Evolutionary conservation across 495 filamentous ascomycete genomes (phyloP).

Genomic region (Penicillium dipodomyicola): DNA sequence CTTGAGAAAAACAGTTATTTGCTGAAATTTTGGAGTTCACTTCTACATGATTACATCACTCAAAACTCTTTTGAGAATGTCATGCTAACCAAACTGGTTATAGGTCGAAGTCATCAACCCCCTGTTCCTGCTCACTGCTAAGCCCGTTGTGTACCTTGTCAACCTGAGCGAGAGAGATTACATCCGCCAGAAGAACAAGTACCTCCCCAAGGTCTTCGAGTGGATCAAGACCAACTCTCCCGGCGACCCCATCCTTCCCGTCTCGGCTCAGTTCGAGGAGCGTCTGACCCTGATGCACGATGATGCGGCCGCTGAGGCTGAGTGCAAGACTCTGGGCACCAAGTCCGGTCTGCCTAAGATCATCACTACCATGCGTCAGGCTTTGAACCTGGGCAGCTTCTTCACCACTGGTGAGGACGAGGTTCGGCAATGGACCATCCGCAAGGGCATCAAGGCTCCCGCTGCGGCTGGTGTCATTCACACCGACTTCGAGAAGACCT

Average conservation of each 20-base stretch:
- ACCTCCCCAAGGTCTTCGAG: slow-evolving; percentile 84
- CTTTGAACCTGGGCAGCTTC: slow-evolving; percentile 86
- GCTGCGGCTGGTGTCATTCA: slow-evolving; percentile 98
- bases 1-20: slow-evolving; percentile 72
- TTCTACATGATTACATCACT: slow-evolving; percentile 11
- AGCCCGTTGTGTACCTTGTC: slow-evolving; percentile 95
- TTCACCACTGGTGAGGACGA: slow-evolving; percentile 98
- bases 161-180: slow-evolving; percentile 98
- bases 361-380: slow-evolving; percentile 89
- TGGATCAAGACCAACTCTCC: slow-evolving; percentile 90
- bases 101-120: slow-evolving; percentile 98
- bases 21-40: slow-evolving; percentile 45
- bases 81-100: slow-evolving; percentile 24
- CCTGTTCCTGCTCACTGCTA: slow-evolving; percentile 89
- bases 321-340: slow-evolving; percentile 84
- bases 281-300: slow-evolving; percentile 75
- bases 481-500: slow-evolving; percentile 99
- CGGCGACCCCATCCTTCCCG: slow-evolving; percentile 86
- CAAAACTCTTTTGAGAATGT: slow-evolving; percentile 27
- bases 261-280: slow-evolving; percentile 91
- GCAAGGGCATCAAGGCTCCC: slow-evolving; percentile 94
- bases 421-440: slow-evolving; percentile 97
- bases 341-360: slow-evolving; percentile 91
- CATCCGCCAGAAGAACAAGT: slow-evolving; percentile 99
- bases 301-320: slow-evolving; percentile 75